A percentile compares a stretch with the other conserved stretches of the same genome.
These are phyloP conservation scores for Plantago coronopus DNA, from an alignment of 305 asterid genomes.

Conservation along the genomic window DNA sequence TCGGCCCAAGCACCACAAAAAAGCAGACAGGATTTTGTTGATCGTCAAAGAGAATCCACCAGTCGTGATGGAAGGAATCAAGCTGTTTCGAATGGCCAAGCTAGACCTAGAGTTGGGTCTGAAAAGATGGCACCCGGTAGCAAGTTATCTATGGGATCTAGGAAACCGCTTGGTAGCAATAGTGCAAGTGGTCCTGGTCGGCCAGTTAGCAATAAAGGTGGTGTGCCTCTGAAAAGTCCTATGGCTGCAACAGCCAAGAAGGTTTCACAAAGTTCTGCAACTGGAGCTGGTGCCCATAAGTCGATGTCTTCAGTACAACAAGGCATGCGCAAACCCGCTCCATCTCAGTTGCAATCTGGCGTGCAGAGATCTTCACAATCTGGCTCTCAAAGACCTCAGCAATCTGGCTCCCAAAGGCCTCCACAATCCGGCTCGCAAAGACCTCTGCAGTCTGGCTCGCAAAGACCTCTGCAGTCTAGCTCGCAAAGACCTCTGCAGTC, in stretches of 20 bases:
- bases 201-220: conserved; percentile 18
- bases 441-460: no score
- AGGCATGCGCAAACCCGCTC: conserved; percentile 32
- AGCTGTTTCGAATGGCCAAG: conserved; percentile 27
- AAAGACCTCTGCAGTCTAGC: no score
- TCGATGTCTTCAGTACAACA: conserved; percentile 30
- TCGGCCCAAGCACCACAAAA: conserved; percentile 35
- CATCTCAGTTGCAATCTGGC: conserved; percentile 31
- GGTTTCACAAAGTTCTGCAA: conserved; percentile 21
- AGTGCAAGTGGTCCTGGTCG: conserved; percentile 56
- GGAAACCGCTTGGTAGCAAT: conserved; percentile 47
- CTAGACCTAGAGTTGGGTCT: conserved; percentile 38
- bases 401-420: conserved; percentile 17
- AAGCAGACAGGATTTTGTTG: conserved; percentile 34
- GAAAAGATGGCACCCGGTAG: conserved; percentile 32
- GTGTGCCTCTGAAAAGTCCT: conserved; percentile 38
- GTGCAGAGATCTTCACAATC: background rate
- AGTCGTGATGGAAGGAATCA: conserved; percentile 43
- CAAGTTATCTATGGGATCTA: conserved; percentile 35
- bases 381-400: background rate
- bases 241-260: conserved; percentile 38
- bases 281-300: conserved; percentile 27
- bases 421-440: no score
- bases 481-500: no score
- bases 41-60: conserved; percentile 41